These are phyloP conservation scores for Eucalyptus decipiens DNA, from an alignment of 345 rosid genomes.

Conservation along the genomic window DNA sequence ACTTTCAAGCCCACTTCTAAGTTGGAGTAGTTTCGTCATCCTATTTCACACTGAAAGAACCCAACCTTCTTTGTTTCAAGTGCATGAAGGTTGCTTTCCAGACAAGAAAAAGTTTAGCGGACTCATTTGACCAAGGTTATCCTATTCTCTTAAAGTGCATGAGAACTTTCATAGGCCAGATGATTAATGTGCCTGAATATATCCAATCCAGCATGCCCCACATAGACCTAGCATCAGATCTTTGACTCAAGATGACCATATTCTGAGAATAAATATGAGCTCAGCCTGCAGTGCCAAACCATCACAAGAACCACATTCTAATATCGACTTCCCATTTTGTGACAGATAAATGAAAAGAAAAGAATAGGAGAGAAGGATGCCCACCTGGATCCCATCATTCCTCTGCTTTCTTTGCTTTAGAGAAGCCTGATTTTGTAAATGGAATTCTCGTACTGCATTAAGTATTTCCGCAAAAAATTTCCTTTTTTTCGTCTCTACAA, in stretches of 20 bases:
- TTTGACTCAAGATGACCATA: neutral
- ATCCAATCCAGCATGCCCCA: neutral
- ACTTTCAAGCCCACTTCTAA: neutral
- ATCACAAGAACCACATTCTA: neutral
- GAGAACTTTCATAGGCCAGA: neutral
- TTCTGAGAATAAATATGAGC: neutral
- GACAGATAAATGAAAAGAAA: neutral
- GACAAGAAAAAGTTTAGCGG: neutral
- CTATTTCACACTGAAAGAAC: neutral
- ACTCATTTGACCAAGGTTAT: neutral
- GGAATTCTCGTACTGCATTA: constrained; percentile 88
- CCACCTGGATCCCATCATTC: constrained; percentile 87
- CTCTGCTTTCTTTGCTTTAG: constrained; percentile 92
- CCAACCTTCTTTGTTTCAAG: neutral
- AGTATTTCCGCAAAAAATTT: constrained; percentile 83
- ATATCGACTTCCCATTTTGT: neutral
- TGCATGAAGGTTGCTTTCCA: neutral
- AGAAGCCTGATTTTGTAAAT: constrained; percentile 68
- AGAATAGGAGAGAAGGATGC: neutral
- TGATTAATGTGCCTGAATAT: neutral
- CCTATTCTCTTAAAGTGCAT: neutral
- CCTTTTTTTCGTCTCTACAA: constrained; percentile 67
- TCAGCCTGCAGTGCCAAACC: neutral
- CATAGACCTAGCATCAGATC: neutral
- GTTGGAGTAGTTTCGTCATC: neutral